phyloP scores from a whole-genome alignment of 345 rosid species.

The Melaleuca quinquenervia region DNA sequence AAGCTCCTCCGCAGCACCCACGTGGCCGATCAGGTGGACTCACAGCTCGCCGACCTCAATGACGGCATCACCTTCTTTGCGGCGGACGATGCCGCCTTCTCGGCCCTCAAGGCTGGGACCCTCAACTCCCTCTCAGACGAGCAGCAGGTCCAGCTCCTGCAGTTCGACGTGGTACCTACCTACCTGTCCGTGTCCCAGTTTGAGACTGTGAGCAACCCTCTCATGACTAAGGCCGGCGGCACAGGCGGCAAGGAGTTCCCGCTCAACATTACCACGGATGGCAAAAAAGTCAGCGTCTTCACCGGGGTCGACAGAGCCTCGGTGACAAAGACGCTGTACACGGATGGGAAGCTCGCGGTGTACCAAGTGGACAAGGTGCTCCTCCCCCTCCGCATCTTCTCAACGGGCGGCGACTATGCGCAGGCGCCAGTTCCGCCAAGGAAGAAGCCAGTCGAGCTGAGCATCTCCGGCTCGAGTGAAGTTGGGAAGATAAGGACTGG shows the following conservation, averaged over 20 bases:
- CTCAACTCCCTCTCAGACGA: constrained; percentile 10
- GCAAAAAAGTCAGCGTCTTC: not conserved
- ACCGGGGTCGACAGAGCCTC: constrained; percentile 19
- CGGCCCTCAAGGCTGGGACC: constrained; percentile 1
- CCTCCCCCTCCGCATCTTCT: constrained; percentile 16
- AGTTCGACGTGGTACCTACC: not conserved
- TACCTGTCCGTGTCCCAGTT: not conserved
- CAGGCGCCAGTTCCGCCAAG: not conserved
- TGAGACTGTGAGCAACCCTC: constrained; percentile 10
- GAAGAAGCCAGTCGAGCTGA: not conserved
- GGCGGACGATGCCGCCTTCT: constrained; percentile 8
- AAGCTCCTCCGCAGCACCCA: constrained; percentile 45
- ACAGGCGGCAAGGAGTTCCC: constrained; percentile 9
- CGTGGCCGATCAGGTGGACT: constrained; percentile 9
- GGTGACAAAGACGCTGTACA: constrained; percentile 10
- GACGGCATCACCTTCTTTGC: constrained; percentile 10
- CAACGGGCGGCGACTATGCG: not conserved
- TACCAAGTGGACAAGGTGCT: constrained; percentile 26
- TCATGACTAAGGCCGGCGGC: constrained; percentile 25
- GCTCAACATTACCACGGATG: constrained; percentile 13
- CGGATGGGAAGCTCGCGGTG: constrained; percentile 17
- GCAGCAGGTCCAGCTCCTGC: constrained; percentile 14
- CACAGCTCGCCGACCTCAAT: constrained; percentile 5
- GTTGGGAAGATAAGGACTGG: not conserved
- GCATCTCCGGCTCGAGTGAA: not conserved